phyloP scores from a whole-genome alignment of 2,329 filamentous ascomycete species.

The Ascocoryne sarcoides region DNA sequence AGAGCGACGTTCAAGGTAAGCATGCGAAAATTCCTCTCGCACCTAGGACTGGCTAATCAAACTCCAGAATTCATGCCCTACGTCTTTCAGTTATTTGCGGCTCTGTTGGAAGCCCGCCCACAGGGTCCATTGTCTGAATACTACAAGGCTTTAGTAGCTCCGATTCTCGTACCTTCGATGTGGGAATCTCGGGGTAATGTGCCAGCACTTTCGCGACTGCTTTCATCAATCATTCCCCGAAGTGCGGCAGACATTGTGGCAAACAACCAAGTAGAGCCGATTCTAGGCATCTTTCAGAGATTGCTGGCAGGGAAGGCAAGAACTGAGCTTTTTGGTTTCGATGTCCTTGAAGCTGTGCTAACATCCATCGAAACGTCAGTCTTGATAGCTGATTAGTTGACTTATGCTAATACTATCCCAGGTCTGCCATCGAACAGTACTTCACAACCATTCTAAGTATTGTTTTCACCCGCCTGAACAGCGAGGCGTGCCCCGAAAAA shows the following conservation, averaged over 20 bases:
- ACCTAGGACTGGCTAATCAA: conserved; percentile 26
- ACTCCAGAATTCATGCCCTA: conserved; percentile 82
- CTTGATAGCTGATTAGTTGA: conserved; percentile 5
- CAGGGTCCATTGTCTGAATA: conserved; percentile 68
- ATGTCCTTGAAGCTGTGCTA: conserved; percentile 76
- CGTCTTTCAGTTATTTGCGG: conserved; percentile 89
- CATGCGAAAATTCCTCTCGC: not conserved
- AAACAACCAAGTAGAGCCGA: conserved; percentile 74
- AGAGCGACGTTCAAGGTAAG: conserved; percentile 71
- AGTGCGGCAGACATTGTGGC: conserved; percentile 63
- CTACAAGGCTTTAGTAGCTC: conserved; percentile 70
- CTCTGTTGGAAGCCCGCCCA: conserved; percentile 79
- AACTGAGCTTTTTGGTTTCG: conserved; percentile 77
- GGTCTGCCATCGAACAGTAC: conserved; percentile 49
- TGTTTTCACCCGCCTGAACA: conserved; percentile 61
- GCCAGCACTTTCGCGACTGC: conserved; percentile 76
- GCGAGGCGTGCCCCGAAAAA: conserved; percentile 57
- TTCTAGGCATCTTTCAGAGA: conserved; percentile 94
- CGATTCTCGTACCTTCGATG: conserved; percentile 69
- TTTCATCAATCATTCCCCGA: conserved; percentile 76
- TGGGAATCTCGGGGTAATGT: conserved; percentile 94
- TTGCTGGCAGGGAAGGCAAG: conserved; percentile 51
- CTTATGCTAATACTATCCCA: conserved; percentile 30
- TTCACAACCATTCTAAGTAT: conserved; percentile 62
- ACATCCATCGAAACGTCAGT: conserved; percentile 62